These are phyloP conservation scores for Pichia rugopelliculosa DNA, from an alignment of 805 yeast species.

Conservation along the genomic window DNA sequence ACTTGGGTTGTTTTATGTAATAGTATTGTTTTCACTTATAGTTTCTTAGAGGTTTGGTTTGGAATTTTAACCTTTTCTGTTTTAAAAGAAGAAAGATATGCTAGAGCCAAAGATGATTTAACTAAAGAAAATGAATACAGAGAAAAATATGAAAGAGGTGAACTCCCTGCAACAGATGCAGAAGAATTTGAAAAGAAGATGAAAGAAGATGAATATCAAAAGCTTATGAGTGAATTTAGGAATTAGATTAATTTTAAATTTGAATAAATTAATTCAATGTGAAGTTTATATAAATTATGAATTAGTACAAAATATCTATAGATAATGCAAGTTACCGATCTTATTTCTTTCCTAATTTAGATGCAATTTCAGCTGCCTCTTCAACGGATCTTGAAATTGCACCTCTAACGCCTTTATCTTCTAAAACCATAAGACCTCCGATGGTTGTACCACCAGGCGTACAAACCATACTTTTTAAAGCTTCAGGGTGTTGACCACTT, in stretches of 20 bases:
- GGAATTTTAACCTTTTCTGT: conserved; percentile 55
- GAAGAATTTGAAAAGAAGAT: conserved; percentile 19
- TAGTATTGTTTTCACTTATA: conserved; percentile 50
- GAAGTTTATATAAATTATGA: background rate
- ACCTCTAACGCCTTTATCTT: conserved; percentile 81
- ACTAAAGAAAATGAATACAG: conserved; percentile 16
- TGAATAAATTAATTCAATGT: too few species aligned
- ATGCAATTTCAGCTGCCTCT: conserved; percentile 83
- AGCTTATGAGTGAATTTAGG: conserved; percentile 26
- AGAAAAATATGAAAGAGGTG: conserved; percentile 25
- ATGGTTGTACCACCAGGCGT: conserved; percentile 99
- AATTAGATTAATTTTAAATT: background rate
- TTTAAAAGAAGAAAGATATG: conserved; percentile 55
- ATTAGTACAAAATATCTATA: background rate
- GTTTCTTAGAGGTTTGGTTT: conserved; percentile 64
- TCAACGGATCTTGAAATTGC: conserved; percentile 84
- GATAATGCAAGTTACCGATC: background rate
- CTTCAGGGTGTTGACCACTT: conserved; percentile 84
- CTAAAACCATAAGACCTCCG: conserved; percentile 89
- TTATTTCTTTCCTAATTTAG: conserved; percentile 45
- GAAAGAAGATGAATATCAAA: conserved; percentile 25
- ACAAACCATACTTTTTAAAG: conserved; percentile 77
- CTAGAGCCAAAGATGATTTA: conserved; percentile 33
- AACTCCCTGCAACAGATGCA: conserved; percentile 16
- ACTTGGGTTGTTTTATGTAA: conserved; percentile 46